These are phyloP conservation scores for Fomitiporia mediterranea DNA, from an alignment of 1,284 basidiomycete species.

Conservation along the genomic window DNA sequence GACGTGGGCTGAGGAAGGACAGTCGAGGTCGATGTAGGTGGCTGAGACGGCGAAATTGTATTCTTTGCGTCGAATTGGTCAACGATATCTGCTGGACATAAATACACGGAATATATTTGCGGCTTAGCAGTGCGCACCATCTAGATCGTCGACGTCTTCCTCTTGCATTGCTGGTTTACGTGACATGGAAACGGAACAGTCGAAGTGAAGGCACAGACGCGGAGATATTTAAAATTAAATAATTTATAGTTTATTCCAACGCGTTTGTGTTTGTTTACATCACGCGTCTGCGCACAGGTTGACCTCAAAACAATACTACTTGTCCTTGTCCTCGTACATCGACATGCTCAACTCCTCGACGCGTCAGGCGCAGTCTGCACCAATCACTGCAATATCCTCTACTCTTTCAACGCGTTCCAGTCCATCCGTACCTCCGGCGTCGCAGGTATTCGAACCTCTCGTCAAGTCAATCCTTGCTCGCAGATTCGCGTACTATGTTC, in stretches of 20 bases:
- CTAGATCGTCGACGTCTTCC: slow-evolving; percentile 72
- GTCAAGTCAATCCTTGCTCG: slow-evolving; percentile 52
- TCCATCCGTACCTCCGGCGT: slow-evolving; percentile 43
- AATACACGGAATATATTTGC: slow-evolving; percentile 13
- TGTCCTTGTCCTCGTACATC: background rate
- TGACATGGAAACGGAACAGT: slow-evolving; percentile 1
- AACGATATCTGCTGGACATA: slow-evolving; percentile 45
- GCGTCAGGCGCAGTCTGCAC: slow-evolving; percentile 20
- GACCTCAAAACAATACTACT: no score
- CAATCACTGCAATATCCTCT: slow-evolving; percentile 32
- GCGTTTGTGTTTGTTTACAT: background rate
- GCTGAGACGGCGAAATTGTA: slow-evolving; percentile 31
- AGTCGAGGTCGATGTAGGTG: background rate
- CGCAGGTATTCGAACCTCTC: slow-evolving; percentile 54
- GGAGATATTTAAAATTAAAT: background rate
- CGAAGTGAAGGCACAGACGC: background rate
- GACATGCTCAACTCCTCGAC: background rate
- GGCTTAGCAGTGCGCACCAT: slow-evolving; percentile 42
- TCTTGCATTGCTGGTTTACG: slow-evolving; percentile 32
- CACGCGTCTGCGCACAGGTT: no score
- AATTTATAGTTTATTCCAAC: slow-evolving; percentile 2
- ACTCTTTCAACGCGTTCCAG: slow-evolving; percentile 42
- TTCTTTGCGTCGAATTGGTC: slow-evolving; percentile 40
- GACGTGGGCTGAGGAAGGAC: slow-evolving; percentile 18
- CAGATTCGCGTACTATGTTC: slow-evolving; percentile 48